Conservation (phyloP, 257 asterid genomes). For the Phtheirospermum japonicum region DNA sequence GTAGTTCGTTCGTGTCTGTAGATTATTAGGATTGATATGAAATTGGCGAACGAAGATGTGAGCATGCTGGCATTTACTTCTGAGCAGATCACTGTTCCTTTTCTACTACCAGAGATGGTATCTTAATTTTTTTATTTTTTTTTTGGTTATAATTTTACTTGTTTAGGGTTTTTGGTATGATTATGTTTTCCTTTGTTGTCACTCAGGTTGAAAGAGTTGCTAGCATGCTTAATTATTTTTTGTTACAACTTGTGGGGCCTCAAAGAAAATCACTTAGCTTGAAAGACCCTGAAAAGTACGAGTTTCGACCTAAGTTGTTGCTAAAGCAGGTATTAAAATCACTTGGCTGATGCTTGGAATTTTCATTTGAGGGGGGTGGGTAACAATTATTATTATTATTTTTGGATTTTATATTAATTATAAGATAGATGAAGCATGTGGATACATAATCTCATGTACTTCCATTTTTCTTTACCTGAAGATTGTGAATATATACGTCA, state of each 20-base stretch:
- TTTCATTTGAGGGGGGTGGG: neutral
- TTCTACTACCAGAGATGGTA: conserved; percentile 97
- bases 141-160: conserved; percentile 22
- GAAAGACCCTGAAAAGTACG: conserved; percentile 97
- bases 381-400: neutral
- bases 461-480: conserved; percentile 31
- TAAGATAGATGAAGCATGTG: conserved; percentile 18
- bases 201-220: conserved; percentile 96
- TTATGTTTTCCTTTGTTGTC: conserved; percentile 4
- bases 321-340: conserved; percentile 67
- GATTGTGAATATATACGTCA: conserved; percentile 82
- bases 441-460: conserved; percentile 23
- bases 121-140: conserved; percentile 15
- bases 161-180: conserved; percentile 15
- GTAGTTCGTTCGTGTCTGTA: conserved; percentile 34
- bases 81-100: conserved; percentile 89
- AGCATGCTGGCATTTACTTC: conserved; percentile 90
- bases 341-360: neutral
- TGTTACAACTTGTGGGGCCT: conserved; percentile 94
- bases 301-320: conserved; percentile 86
- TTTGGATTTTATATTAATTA: neutral
- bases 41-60: conserved; percentile 96
- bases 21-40: conserved; percentile 96
- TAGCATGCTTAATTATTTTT: conserved; percentile 93
- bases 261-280: conserved; percentile 89